These are phyloP conservation scores for Plectosphaerella plurivora DNA, from an alignment of 2,329 filamentous ascomycete species.

Conservation along the genomic window DNA sequence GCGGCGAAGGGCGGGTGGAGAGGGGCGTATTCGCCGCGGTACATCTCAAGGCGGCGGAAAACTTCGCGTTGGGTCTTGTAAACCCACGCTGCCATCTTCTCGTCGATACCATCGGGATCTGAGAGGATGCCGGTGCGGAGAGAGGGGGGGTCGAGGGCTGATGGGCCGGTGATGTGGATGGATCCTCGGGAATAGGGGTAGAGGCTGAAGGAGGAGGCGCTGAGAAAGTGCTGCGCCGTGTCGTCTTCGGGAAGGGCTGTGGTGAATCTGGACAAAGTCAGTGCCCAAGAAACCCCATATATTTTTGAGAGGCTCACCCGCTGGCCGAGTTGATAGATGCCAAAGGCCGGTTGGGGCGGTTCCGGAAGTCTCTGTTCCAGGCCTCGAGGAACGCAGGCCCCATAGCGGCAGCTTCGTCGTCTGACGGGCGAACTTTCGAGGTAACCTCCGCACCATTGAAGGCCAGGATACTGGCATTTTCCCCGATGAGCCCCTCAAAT, in stretches of 20 bases:
- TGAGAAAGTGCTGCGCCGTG: slow-evolving; percentile 43
- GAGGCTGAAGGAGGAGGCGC: slow-evolving; percentile 44
- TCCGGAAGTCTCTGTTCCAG: slow-evolving; percentile 52
- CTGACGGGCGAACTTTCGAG: slow-evolving; percentile 51
- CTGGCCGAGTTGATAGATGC: slow-evolving; percentile 36
- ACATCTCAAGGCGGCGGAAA: slow-evolving; percentile 48
- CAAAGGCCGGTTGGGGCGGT: slow-evolving; percentile 37
- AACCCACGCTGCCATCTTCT: slow-evolving; percentile 55
- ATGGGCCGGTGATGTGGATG: slow-evolving; percentile 51
- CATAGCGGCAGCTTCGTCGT: slow-evolving; percentile 45
- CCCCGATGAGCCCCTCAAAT: slow-evolving; percentile 36
- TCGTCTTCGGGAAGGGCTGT: slow-evolving; percentile 33
- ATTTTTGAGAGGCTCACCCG: slow-evolving; percentile 23
- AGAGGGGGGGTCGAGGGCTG: slow-evolving; percentile 38
- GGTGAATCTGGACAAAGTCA: slow-evolving; percentile 24
- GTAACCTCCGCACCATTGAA: slow-evolving; percentile 55
- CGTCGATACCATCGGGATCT: slow-evolving; percentile 43
- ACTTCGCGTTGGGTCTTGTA: slow-evolving; percentile 63
- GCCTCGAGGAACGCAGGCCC: slow-evolving; percentile 46
- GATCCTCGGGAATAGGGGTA: slow-evolving; percentile 59
- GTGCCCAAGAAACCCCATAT: too few relatives aligned
- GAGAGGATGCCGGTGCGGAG: slow-evolving; percentile 56
- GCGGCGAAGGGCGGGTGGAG: slow-evolving; percentile 38
- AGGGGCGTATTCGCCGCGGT: slow-evolving; percentile 36
- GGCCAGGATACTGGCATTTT: slow-evolving; percentile 45